phyloP scores from a whole-genome alignment of 2,329 filamentous ascomycete species.

The Dothiorella sarmentorum region DNA sequence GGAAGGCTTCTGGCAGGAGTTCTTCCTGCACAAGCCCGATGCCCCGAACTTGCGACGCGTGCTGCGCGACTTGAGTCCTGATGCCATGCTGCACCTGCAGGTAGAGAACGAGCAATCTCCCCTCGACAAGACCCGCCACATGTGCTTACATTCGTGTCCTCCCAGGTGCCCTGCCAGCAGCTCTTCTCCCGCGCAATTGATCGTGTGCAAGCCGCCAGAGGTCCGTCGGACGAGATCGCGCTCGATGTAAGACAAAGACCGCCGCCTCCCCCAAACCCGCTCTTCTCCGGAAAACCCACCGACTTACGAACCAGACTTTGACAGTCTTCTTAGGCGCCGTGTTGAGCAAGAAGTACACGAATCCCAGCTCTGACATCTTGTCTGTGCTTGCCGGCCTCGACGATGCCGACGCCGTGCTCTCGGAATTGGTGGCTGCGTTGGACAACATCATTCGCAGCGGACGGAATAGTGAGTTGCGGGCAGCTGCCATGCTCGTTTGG shows the following conservation, averaged over 20 bases:
- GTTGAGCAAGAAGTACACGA: constrained; percentile 86
- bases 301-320: constrained; percentile 67
- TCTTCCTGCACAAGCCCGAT: constrained; percentile 87
- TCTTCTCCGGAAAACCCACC: constrained; percentile 23
- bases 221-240: constrained; percentile 69
- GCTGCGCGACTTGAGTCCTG: constrained; percentile 66
- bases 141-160: not conserved
- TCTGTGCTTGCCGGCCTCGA: constrained; percentile 84
- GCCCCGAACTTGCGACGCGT: constrained; percentile 63
- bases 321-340: constrained; percentile 81
- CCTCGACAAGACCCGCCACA: constrained; percentile 5
- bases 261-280: not conserved
- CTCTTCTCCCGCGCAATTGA: constrained; percentile 72
- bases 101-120: constrained; percentile 33
- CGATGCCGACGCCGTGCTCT: constrained; percentile 80
- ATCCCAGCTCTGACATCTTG: constrained; percentile 93
- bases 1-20: constrained; percentile 93
- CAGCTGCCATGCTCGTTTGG: too few relatives aligned
- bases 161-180: constrained; percentile 65
- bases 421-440: constrained; percentile 79
- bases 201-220: constrained; percentile 60
- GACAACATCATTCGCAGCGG: constrained; percentile 81
- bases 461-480: constrained; percentile 56
- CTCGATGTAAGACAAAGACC: constrained; percentile 65
- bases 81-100: constrained; percentile 74